Evolutionary conservation across 768 basidiomycete species (phyloP), one percentile per base, ranked within the genome.

Genomic region (Grammothele lineata): DNA sequence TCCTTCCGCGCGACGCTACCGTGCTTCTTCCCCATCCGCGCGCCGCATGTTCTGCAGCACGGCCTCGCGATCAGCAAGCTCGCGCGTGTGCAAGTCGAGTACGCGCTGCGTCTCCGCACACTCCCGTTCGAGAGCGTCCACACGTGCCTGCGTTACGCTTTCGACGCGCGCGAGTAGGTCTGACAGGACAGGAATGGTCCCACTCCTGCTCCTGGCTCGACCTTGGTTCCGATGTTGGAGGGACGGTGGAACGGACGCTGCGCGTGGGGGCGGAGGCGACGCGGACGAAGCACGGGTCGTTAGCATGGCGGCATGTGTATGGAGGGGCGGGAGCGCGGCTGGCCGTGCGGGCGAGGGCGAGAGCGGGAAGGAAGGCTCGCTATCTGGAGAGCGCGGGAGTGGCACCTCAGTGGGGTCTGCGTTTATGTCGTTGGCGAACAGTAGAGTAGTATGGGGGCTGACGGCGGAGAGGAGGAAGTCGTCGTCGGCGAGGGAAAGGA

Each of bases 401-500:
- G 56, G 56, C 2, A 57, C 32, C 12, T 43, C 24, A 9, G 45
- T 24, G 2, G 45, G 50, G 12, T 52, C 38, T 5, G 22, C 23
- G 37, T 26, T 18, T 37, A 15, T 34, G 26, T 22, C 14, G 27
- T 2, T 3, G 24, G 3, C 17, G 11, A 30, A 30, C 27, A 30
- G 35, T n/a, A 6, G 6, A 7, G 35, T 14, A 8, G 35, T 9
- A 19, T n/a, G 19, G 25, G 15, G 15, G 27, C 15, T 26, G 22
- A 15, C n/a, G 5, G 32, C 36, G 22, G 15, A 22, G 25, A 11
- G 30, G 17, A 19, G 42, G 42, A 24, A 25, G 27, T 45, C 43
- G 6, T 55, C 51, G 4, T 45, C 48, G 4, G 48, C 45, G 21
- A 57, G 35, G 6, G 57, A 57, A 24, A 51, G 26, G 15, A 57